Evolutionary conservation across 2,329 filamentous ascomycete species (phyloP), one percentile per base, ranked within the genome.

Genomic region (Phyllosticta citrichinensis): DNA sequence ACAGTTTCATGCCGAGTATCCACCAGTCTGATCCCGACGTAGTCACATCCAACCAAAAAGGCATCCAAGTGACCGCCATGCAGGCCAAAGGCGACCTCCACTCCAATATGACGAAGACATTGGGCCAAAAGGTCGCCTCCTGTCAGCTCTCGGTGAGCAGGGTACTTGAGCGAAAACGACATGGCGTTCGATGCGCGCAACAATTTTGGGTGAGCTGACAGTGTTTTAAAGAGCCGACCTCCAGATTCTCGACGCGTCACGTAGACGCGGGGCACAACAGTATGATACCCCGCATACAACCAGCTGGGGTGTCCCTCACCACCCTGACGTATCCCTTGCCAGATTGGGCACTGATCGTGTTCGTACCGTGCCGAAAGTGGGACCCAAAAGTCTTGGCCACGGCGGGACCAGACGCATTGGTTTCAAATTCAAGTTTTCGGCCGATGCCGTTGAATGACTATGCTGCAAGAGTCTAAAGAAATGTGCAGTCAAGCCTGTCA

Each of bases 61-160:
- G 77, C 76, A 67, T 80, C 77, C 1, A 79, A 70, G 64, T 80
- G 77, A 9, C 78, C 77, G 2, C 77, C 78, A 63, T 79, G 78
- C 11, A 79, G 66, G 20, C 77, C 77, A 61, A 80, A 80, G 1
- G 75, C 74, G 19, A 79, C 75, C 19, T 73, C 69, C 2, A 76
- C 73, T 8, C 76, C 77, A 0, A 78, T 66, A 25, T 74, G 69
- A 27, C 73, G 67, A 4, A 80, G 69, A 11, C 69, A 75, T 67
- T 80, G 77, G 0, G 76, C 77, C 2, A 79, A 68, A 1, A 80
- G 69, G 62, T 79, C 78, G 5, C 77, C 77, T 17, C 77, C 77
- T 0, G 74, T 71, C 40, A 79, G 66, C 53, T 78, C 75, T 55
- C 77, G 70, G 30, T 70, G 71, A 5, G 67, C 60, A 0, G 75